Base-by-base conservation (phyloP, 192 early-diverging fungal species). In the Coemansia sp. region DNA sequence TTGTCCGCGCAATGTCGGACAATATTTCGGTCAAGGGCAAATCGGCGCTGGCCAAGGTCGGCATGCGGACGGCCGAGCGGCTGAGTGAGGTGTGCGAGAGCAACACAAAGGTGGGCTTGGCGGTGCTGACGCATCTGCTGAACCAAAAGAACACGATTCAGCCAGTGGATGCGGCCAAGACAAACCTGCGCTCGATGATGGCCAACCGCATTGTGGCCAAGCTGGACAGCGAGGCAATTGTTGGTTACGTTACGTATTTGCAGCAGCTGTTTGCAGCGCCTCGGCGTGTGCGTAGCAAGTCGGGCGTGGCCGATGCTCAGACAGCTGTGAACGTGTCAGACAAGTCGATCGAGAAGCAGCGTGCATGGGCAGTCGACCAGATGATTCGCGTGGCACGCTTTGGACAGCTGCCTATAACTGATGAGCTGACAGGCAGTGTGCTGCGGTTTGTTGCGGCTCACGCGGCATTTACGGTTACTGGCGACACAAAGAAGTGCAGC, bases 1-100 rank as follows among this genome's bases (percentile, higher is more conserved):
- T 97, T 50, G 87, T 97, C 83, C 88, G 91, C 17, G 86, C 85
- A 22, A 84, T 98, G 61, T 92, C 94, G 35, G 93, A 95, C 75
- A 92, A 92, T 77, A 79, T 94, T 29, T 83, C 87, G n/a, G 84
- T 83, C 51, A 82, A 89, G 29, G 83, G 88, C 43, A 89, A 88
- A 47, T 64, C 72, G 39, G 88, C 86, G 65, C 80, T 98, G 63
- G 86, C 87, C 84, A 93, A 93, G 72, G 87, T 87, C 25, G 92
- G 94, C 29, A 27, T 64, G 61, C 79, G 67, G 35, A 49, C 67
- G 23, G 66, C 64, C n/a, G 74, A 75, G 56, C 52, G 57, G 39
- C 79, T 82, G 17, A 43, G 69, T n/a, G 80, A 79, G 41, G 76
- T 86, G 39, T 87, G 89, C 14, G 75, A 86, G 58, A 79, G 82